Evolutionary conservation across 345 rosid genomes (phyloP).

Genomic region (Salix suchowensis): DNA sequence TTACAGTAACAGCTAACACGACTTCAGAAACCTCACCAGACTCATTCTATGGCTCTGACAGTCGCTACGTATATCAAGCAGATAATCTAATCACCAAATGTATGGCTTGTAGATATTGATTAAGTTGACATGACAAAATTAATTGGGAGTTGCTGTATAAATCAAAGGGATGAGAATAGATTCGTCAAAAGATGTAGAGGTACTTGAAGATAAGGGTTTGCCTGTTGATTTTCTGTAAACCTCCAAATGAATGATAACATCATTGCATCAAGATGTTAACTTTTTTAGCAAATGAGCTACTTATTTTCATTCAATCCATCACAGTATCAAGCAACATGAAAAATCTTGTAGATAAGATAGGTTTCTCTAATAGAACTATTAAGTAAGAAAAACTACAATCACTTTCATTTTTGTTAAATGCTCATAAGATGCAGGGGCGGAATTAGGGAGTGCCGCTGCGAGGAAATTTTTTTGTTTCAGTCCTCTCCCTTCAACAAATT

Average conservation of each 20-base stretch:
- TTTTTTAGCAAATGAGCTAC: not conserved
- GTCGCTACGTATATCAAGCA: not conserved
- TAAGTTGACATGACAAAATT: not conserved
- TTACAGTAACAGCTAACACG: not conserved
- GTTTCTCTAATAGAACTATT: not conserved
- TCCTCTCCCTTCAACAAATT: too few relatives aligned
- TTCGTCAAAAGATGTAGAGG: not conserved
- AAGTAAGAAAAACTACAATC: not conserved
- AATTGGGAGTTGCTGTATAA: not conserved
- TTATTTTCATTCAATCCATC: not conserved
- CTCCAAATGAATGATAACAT: not conserved
- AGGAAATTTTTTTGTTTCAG: too few relatives aligned
- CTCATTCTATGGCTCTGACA: not conserved
- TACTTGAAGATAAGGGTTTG: not conserved
- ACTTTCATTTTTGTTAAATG: not conserved
- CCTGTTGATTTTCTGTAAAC: not conserved
- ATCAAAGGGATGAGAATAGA: not conserved
- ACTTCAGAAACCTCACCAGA: not conserved
- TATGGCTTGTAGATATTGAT: not conserved
- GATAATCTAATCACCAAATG: not conserved
- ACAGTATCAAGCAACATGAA: not conserved
- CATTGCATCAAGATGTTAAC: not conserved
- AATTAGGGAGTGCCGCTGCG: too few relatives aligned
- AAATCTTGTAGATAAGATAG: not conserved
- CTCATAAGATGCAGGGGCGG: not conserved